Evolutionary conservation across 1,284 basidiomycete species (phyloP), one percentile per base, ranked within the genome.

Genomic region (Testicularia cyperi): DNA sequence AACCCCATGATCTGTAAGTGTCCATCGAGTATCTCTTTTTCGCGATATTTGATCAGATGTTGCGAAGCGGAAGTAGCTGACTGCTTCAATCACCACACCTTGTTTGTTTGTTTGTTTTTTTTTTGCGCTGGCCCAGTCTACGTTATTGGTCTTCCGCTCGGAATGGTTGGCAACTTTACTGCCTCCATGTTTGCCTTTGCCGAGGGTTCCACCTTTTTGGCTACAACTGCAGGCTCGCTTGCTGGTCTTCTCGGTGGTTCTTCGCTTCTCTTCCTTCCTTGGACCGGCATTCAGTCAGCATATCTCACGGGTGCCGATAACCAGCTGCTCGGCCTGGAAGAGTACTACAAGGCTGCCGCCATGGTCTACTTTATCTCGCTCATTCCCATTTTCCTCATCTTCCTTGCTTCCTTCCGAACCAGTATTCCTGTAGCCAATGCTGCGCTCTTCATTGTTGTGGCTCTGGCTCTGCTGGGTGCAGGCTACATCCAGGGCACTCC

Each of bases 331-430:
- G 58, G 58, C 12, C 22, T 55, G 7, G 22, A 20, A 3, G 46
- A 48, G 15, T 52, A 45, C 37, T 51, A 67, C 46, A 46, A 49
- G 20, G 60, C 65, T 2, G 15, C 38, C 1, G 56, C 38, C 5
- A 37, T 65, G 32, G 35, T 63, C 6, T 63, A 38, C 43, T 57
- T 68, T 33, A 31, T 64, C 38, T 21, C 58, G 10, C 40, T 68
- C 24, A 65, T 68, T 38, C 65, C 63, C n/a, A 53, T 68, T 44
- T 65, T 68, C 26, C 20, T 62, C 27, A 46, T 68, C 40, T 55
- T 60, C 33, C 15, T 65, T 18, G 65, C 53, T 14, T 58, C 53
- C 12, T 35, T 65, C 9, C 44, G 53, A 12, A 68, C 65, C 9
- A 36, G 38, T 7, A 38, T 38, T 4, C 65, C 65, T 6, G 24